Evolutionary conservation across 768 basidiomycete genomes (phyloP), one percentile per base, ranked within the genome.

Genomic region (Tubosaeta sp.): DNA sequence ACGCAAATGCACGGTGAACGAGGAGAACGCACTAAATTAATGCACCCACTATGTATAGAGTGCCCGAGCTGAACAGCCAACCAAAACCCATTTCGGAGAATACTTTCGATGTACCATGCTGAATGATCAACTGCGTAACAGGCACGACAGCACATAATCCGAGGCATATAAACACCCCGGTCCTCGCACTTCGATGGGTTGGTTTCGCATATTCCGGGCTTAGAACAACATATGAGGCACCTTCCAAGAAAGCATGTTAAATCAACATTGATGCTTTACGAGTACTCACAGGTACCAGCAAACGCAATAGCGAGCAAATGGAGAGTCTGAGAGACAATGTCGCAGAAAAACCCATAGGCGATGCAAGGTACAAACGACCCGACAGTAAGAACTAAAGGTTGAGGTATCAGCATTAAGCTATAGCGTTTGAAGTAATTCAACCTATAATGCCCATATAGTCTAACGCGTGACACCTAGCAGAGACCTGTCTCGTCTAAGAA

Each of bases 391-490:
- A 83, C 76, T 76, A 44, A 48, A 30, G 22, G 41, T 19, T 9
- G 19, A 54, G 24, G 25, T 8, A 21, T 69, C 48, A 59, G 48
- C 21, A 0, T 38, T 18, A 21, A 29, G 25, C 16, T 43, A 45
- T 30, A 29, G 41, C 24, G 34, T 32, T 22, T 43, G 38, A 44
- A 51, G 32, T 46, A 50, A 45, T 55, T 74, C 46, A 44, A 86
- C 79, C 70, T 55, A 85, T 78, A 56, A 95, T 95, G 11, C 93
- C 93, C 25, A 87, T 71, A 66, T 94, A 87, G 68, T 88, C 90
- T 40, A 86, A 69, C 14, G 78, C 75, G 64, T 87, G 80, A 63
- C 82, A 90, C 46, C 70, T 70, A 32, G 74, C 67, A 25, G 80
- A 72, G 38, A 86, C 78, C 86, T 87, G 53, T 46, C 51, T 49